A percentile compares a stretch with the other conserved stretches of the same genome.
These are phyloP conservation scores for Amoeboaphelidium occidentale DNA, from an alignment of 371 early-diverging fungal species.

Conservation along the genomic window DNA sequence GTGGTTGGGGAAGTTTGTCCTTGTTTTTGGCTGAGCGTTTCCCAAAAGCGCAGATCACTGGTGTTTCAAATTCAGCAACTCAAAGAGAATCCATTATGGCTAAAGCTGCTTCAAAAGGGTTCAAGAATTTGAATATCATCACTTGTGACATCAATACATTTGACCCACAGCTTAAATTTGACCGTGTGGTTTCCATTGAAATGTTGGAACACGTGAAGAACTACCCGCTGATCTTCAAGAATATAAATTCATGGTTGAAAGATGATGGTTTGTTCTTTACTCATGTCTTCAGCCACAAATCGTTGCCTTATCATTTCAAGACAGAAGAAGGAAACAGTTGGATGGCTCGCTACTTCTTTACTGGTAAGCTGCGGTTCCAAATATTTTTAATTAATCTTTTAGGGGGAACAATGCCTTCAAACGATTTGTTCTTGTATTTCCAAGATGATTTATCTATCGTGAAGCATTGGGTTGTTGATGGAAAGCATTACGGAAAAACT, in stretches of 20 bases:
- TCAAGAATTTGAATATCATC: constrained; percentile 20
- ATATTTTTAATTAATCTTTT: background rate
- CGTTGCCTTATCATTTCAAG: constrained; percentile 26
- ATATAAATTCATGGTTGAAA: constrained; percentile 21
- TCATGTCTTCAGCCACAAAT: constrained; percentile 25
- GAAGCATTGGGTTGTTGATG: constrained; percentile 27
- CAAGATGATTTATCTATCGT: constrained; percentile 5
- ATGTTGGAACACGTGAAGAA: constrained; percentile 42
- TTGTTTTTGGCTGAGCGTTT: constrained; percentile 22
- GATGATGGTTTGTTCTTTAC: constrained; percentile 21
- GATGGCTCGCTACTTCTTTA: constrained; percentile 35
- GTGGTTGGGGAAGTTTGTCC: constrained; percentile 27
- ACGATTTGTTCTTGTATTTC: constrained; percentile 2
- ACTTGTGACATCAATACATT: constrained; percentile 22
- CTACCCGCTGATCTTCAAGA: constrained; percentile 17
- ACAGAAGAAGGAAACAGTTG: constrained; percentile 21
- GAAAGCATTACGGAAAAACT: constrained; percentile 20
- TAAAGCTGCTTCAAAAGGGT: constrained; percentile 11
- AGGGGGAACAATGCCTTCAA: constrained; percentile 1
- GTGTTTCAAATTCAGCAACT: constrained; percentile 22
- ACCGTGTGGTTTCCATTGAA: constrained; percentile 26
- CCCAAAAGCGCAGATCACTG: constrained; percentile 21
- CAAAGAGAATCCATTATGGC: constrained; percentile 20
- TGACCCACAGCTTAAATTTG: constrained; percentile 10
- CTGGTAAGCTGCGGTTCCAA: constrained; percentile 17